These are phyloP conservation scores for Kingdonia uniflora DNA, from an alignment of 164 flowering plant genomes.

Conservation along the genomic window DNA sequence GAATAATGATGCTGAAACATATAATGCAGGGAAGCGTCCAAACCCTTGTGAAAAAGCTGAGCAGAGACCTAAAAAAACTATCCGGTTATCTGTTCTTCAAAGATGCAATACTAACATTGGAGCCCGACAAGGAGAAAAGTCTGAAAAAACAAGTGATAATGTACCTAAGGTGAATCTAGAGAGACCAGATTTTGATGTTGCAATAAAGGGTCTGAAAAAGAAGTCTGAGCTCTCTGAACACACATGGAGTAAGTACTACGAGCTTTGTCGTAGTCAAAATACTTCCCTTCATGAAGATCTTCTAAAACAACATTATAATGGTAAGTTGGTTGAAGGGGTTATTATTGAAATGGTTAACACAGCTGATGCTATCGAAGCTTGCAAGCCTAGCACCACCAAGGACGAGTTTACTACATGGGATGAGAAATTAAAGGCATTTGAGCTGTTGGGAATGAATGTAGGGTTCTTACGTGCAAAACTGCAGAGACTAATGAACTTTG, in stretches of 20 bases:
- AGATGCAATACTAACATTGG: too few species aligned
- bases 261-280: neutral
- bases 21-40: too few species aligned
- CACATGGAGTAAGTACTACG: neutral
- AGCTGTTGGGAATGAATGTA: constrained; percentile 4
- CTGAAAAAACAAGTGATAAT: too few species aligned
- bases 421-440: neutral
- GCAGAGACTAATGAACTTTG: neutral
- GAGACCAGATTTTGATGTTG: neutral
- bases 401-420: constrained; percentile 1
- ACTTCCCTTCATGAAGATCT: constrained; percentile 1
- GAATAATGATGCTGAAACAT: too few species aligned
- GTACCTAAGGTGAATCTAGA: neutral
- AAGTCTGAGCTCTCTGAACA: neutral
- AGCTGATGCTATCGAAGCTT: neutral
- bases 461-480: constrained; percentile 1
- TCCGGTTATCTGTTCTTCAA: too few species aligned
- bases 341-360: neutral
- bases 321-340: neutral
- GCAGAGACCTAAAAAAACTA: too few species aligned
- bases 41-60: too few species aligned
- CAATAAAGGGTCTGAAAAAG: neutral
- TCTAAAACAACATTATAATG: neutral
- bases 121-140: too few species aligned
- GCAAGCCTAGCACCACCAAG: neutral